Base-by-base conservation (phyloP, 2,329 filamentous ascomycete species). In the Trichoderma pleuroti region DNA sequence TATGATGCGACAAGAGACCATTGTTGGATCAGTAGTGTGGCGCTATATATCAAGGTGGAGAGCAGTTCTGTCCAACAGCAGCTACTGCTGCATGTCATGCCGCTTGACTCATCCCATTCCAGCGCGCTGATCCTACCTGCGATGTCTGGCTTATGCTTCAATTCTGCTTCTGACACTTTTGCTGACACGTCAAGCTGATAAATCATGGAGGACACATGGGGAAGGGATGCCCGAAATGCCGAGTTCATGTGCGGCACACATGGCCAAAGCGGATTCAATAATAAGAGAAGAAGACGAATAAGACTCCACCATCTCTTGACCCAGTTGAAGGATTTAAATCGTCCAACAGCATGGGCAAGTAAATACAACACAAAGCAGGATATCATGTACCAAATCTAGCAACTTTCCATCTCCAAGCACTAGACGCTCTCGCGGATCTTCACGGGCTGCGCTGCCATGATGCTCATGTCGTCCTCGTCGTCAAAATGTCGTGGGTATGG, bases 341-440 rank as follows among this genome's bases (percentile, higher is more conserved):
- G 11, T 59, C 26, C 12, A 12, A 46, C 52, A 26, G 12, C n/a
- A 12, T 32, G 28, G 9, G 6, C 28, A 42, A 34, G 24, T 39
- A 52, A 52, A 32, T 52, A 46, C 24, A 64, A n/a, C 28, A 34
- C 26, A 39, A 49, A 34, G 54, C 14, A 24, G 36, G 36, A 46
- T 18, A 46, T 46, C n/a, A 59, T 59, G 21, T 68, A 46, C 34
- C 36, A 32, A 59, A 28, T 68, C 26, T 68, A 36, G 4, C 14
- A 14, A 9, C 26, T 32, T 49, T 36, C 18, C 52, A 46, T 16
- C 26, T 32, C n/a, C 21, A 9, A n/a, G 26, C 24, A 8, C 54
- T 70, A 85, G 28, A 85, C 77, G 32, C 76, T 78, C 74, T 85
- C 83, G 7, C 76, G 76, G 4, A 79, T 80, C 42, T 79, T 77